Conservation (phyloP, 164 flowering plant species). For the Vitis rupestris region DNA sequence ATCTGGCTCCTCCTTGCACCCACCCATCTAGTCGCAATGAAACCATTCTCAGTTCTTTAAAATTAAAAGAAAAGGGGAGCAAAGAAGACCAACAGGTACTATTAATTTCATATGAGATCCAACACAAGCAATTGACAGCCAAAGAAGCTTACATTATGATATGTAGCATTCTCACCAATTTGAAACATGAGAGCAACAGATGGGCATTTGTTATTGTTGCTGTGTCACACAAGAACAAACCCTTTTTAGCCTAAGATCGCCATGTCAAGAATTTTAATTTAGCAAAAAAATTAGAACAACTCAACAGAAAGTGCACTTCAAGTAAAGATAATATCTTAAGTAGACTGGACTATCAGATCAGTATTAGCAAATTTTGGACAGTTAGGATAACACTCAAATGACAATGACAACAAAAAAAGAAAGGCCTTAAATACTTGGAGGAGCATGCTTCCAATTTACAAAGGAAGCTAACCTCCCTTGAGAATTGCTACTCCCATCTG, state of each 20-base stretch:
- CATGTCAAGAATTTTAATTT: not conserved
- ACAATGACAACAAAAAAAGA: not conserved
- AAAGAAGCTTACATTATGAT: slow-evolving; percentile 66
- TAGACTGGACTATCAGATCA: not conserved
- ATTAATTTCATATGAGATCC: not conserved
- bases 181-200: slow-evolving; percentile 98
- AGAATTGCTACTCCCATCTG: not conserved
- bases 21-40: slow-evolving; percentile 55
- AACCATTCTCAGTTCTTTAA: not conserved
- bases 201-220: slow-evolving; percentile 68
- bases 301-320: not conserved
- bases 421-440: not conserved
- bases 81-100: not conserved
- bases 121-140: not conserved
- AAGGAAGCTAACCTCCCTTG: not conserved
- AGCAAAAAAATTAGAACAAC: not conserved
- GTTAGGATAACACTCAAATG: not conserved
- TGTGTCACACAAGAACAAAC: slow-evolving; percentile 30
- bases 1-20: slow-evolving; percentile 43
- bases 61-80: not conserved
- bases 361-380: not conserved
- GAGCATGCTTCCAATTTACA: not conserved
- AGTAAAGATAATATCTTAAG: not conserved
- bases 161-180: slow-evolving; percentile 81
- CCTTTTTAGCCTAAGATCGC: slow-evolving; percentile 1